These are phyloP conservation scores for Casaregolazyma lundiana DNA, from an alignment of 1,139 yeast species.

Conservation along the genomic window DNA sequence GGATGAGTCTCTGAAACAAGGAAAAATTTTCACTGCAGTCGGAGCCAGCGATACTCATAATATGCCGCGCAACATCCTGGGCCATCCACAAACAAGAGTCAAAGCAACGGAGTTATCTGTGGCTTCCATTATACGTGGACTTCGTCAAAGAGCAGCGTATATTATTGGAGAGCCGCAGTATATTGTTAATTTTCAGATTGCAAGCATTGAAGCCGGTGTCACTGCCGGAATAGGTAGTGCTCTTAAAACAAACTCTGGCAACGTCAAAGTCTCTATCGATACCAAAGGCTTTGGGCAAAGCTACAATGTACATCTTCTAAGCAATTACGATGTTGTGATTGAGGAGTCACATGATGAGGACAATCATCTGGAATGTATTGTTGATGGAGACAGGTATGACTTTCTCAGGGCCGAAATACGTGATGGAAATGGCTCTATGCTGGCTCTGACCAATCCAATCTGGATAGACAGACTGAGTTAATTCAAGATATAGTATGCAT, in stretches of 20 bases:
- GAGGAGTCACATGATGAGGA: background rate
- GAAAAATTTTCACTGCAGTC: constrained; percentile 14
- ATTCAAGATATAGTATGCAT: background rate
- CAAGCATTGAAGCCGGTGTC: background rate
- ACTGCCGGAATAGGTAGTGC: background rate
- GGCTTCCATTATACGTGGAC: constrained; percentile 12
- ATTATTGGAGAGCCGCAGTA: constrained; percentile 11
- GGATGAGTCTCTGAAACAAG: constrained; percentile 14
- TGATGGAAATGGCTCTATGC: constrained; percentile 7
- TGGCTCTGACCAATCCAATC: constrained; percentile 15
- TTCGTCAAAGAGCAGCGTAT: constrained; percentile 12
- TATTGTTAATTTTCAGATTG: constrained; percentile 7
- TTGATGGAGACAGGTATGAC: background rate
- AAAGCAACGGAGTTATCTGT: constrained; percentile 13
- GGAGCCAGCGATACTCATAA: constrained; percentile 17
- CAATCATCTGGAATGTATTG: background rate
- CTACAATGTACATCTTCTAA: background rate
- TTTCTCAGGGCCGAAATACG: constrained; percentile 13
- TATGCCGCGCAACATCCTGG: constrained; percentile 13
- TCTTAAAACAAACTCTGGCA: background rate
- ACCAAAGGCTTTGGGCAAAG: constrained; percentile 5
- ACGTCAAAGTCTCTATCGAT: background rate
- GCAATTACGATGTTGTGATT: background rate
- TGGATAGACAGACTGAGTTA: constrained; percentile 5
- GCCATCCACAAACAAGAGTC: constrained; percentile 17